A percentile compares a stretch with the other conserved stretches of the same genome.
Conservation (phyloP, 2,329 filamentous ascomycete genomes). For the Xylariaceae sp. region DNA sequence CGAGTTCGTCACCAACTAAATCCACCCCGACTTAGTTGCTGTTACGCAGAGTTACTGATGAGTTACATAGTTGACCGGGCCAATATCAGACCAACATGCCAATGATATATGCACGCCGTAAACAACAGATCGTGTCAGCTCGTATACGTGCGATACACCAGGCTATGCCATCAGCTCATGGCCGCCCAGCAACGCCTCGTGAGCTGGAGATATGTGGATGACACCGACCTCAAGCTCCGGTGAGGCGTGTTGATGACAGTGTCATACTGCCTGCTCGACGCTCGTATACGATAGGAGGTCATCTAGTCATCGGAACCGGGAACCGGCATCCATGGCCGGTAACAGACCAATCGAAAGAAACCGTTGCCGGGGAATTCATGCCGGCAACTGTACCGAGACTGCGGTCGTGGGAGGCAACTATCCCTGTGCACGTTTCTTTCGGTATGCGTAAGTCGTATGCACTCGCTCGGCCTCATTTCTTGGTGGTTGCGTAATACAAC, state of each 20-base stretch:
- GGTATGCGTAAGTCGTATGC: no score
- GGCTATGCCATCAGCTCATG: conserved; percentile 7
- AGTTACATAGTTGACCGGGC: background rate
- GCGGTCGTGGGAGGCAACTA: background rate
- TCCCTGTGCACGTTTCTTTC: no score
- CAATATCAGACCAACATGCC: background rate
- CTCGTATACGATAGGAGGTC: background rate
- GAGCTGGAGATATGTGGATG: background rate
- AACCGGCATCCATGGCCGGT: conserved; percentile 1
- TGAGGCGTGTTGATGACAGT: background rate
- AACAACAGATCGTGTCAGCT: background rate
- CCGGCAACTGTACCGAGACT: conserved; percentile 1
- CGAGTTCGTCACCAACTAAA: background rate
- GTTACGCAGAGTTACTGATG: background rate
- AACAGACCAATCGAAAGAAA: conserved; percentile 5
- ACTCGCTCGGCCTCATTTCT: no score
- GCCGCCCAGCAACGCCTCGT: conserved; percentile 5
- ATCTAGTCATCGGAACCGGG: no score
- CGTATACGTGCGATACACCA: background rate
- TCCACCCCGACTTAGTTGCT: background rate
- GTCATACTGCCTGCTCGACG: background rate
- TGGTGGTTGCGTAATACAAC: no score
- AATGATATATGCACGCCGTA: background rate
- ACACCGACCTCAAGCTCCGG: background rate
- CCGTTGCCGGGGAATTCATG: conserved; percentile 5